These are phyloP conservation scores for Euphorbia corollata DNA, from an alignment of 441 rosid species.

Conservation along the genomic window DNA sequence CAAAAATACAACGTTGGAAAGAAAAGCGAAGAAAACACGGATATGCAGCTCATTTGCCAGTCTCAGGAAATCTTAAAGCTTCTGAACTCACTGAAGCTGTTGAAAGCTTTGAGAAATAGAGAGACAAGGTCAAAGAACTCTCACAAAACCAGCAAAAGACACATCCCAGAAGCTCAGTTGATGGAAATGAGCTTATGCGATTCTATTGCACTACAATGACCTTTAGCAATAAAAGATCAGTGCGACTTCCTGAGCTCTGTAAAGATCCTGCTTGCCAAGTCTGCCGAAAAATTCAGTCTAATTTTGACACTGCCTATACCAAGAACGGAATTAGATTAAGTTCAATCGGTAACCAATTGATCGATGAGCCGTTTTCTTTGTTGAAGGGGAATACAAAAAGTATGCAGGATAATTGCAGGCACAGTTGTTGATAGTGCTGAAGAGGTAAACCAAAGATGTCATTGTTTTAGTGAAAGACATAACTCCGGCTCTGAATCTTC, in stretches of 20 bases:
- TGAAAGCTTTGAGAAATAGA: slow-evolving; percentile 36
- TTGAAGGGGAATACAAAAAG: slow-evolving; percentile 25
- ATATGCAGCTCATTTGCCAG: no score
- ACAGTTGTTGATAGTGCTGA: slow-evolving; percentile 20
- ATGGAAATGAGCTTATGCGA: slow-evolving; percentile 43
- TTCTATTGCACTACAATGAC: slow-evolving; percentile 46
- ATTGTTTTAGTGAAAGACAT: slow-evolving; percentile 16
- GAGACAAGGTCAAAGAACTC: slow-evolving; percentile 35
- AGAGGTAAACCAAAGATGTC: slow-evolving; percentile 16
- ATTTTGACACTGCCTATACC: slow-evolving; percentile 28
- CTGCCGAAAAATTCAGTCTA: slow-evolving; percentile 33
- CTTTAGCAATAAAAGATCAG: slow-evolving; percentile 25
- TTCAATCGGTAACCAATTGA: slow-evolving; percentile 28
- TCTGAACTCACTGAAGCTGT: slow-evolving; percentile 32
- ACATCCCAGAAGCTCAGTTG: slow-evolving; percentile 40
- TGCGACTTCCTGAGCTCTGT: slow-evolving; percentile 26
- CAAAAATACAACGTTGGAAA: no score
- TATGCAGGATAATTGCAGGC: slow-evolving; percentile 38
- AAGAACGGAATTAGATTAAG: slow-evolving; percentile 33
- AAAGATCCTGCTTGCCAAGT: slow-evolving; percentile 31
- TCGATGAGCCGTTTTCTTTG: slow-evolving; percentile 21
- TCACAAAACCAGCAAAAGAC: slow-evolving; percentile 22
- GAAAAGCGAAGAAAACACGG: no score
- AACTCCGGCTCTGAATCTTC: slow-evolving; percentile 18
- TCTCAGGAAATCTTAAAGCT: no score